Conservation (phyloP, 805 yeast genomes). For the Lipomyces mesembrius region DNA sequence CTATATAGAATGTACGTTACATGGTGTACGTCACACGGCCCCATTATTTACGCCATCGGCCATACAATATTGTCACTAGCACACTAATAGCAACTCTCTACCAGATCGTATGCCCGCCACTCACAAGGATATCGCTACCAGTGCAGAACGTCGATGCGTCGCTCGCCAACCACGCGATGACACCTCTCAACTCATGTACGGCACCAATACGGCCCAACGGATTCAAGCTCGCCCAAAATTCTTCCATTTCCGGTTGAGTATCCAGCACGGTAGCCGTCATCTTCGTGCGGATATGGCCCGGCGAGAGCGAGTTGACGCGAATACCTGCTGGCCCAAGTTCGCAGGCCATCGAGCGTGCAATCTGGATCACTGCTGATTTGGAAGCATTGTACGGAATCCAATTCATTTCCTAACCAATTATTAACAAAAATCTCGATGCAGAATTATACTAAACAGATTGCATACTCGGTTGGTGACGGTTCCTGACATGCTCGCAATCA, state of each 20-base stretch:
- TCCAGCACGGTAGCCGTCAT: slow-evolving; percentile 51
- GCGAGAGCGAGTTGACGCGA: slow-evolving; percentile 71
- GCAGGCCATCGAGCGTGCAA: slow-evolving; percentile 67
- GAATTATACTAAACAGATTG: slow-evolving; percentile 44
- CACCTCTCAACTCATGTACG: slow-evolving; percentile 70
- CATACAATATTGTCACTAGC: background rate
- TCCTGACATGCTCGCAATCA: slow-evolving; percentile 81
- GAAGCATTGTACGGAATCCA: slow-evolving; percentile 61
- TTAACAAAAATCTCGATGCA: background rate
- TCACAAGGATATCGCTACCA: slow-evolving; percentile 66
- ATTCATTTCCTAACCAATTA: slow-evolving; percentile 41
- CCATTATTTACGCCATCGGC: no score
- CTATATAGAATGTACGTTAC: no score
- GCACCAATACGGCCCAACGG: slow-evolving; percentile 68
- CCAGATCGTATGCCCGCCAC: slow-evolving; percentile 59
- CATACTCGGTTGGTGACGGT: slow-evolving; percentile 75
- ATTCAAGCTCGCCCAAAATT: slow-evolving; percentile 51
- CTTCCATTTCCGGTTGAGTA: slow-evolving; percentile 46
- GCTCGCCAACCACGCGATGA: slow-evolving; percentile 66
- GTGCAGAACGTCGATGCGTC: slow-evolving; percentile 72
- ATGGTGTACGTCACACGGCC: no score
- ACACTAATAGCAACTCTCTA: slow-evolving; percentile 1
- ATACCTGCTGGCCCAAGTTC: slow-evolving; percentile 73
- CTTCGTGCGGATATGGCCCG: slow-evolving; percentile 66
- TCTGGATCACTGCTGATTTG: slow-evolving; percentile 70